A percentile compares a stretch with the other conserved stretches of the same genome.
These are phyloP conservation scores for Trichoderma cornu-damae DNA, from an alignment of 2,329 filamentous ascomycete genomes.

Conservation along the genomic window DNA sequence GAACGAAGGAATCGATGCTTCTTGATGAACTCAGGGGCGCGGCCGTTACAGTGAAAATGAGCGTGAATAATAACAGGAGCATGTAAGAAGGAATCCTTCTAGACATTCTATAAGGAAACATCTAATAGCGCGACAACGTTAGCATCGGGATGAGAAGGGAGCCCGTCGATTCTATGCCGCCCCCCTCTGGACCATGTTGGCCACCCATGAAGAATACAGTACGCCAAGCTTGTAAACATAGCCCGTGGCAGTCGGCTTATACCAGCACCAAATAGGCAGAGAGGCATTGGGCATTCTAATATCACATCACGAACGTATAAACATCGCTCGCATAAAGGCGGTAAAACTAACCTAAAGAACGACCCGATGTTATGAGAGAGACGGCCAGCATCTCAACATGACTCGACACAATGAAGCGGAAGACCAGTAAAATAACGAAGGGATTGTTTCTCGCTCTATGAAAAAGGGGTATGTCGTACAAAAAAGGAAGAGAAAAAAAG, in stretches of 20 bases:
- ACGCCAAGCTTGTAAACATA: background rate
- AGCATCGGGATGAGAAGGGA: background rate
- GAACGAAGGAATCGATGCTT: slow-evolving; percentile 44
- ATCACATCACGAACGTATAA: background rate
- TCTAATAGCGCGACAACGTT: slow-evolving; percentile 30
- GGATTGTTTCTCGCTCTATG: slow-evolving; percentile 2
- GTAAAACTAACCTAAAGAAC: slow-evolving; percentile 21
- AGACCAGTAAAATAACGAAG: background rate
- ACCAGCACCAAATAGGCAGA: background rate
- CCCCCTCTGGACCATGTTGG: no score
- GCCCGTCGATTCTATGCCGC: background rate
- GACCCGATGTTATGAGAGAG: slow-evolving; percentile 18
- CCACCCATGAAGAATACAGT: no score
- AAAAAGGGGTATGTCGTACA: background rate
- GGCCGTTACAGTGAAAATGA: slow-evolving; percentile 27
- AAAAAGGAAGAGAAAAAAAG: slow-evolving; percentile 2
- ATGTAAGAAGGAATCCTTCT: slow-evolving; percentile 29
- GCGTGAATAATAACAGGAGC: slow-evolving; percentile 32
- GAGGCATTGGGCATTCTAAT: background rate
- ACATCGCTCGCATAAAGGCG: background rate
- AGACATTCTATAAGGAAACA: slow-evolving; percentile 43
- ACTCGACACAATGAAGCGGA: slow-evolving; percentile 20
- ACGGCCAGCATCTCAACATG: slow-evolving; percentile 36
- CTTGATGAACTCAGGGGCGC: slow-evolving; percentile 31
- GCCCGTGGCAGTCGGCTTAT: background rate